Percentiles rank a stretch among this genome's conserved stretches.
Conservation (phyloP, 768 basidiomycete genomes). For the Mycena galopus region DNA sequence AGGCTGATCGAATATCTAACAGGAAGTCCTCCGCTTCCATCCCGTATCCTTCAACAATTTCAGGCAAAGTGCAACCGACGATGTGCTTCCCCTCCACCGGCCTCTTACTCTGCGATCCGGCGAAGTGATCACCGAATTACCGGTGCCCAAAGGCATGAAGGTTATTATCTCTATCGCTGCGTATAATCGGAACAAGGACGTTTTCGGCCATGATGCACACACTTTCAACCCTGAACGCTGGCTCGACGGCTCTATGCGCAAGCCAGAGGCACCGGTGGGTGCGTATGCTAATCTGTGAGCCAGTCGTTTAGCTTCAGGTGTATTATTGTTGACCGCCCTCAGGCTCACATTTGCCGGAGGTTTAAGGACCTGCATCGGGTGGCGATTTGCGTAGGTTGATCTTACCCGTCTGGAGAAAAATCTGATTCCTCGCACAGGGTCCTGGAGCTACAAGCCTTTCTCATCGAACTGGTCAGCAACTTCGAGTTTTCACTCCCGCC, state of each 20-base stretch:
- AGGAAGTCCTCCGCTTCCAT: slow-evolving; percentile 52
- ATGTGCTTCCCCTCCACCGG: slow-evolving; percentile 59
- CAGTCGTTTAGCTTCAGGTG: background rate
- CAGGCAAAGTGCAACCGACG: slow-evolving; percentile 62
- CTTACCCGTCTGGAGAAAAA: background rate
- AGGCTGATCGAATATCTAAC: background rate
- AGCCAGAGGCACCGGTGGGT: slow-evolving; percentile 45
- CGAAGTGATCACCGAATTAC: slow-evolving; percentile 55
- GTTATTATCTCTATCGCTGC: slow-evolving; percentile 64
- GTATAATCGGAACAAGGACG: slow-evolving; percentile 55
- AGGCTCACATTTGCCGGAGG: slow-evolving; percentile 45
- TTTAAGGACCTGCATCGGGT: slow-evolving; percentile 44
- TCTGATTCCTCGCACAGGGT: slow-evolving; percentile 42
- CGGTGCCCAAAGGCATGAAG: slow-evolving; percentile 64
- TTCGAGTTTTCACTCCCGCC: slow-evolving; percentile 65
- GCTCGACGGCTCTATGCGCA: slow-evolving; percentile 44
- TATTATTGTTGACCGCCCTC: background rate
- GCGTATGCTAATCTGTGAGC: slow-evolving; percentile 51
- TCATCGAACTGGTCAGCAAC: slow-evolving; percentile 66
- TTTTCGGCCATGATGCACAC: slow-evolving; percentile 58
- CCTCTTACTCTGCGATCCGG: slow-evolving; percentile 34
- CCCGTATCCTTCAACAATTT: slow-evolving; percentile 39
- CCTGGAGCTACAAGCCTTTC: slow-evolving; percentile 68
- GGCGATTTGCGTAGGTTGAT: slow-evolving; percentile 44
- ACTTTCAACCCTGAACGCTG: slow-evolving; percentile 58